Percentiles rank a stretch among this genome's conserved stretches.
Conservation (phyloP, 2,329 filamentous ascomycete species). For the Diaporthe amygdali region DNA sequence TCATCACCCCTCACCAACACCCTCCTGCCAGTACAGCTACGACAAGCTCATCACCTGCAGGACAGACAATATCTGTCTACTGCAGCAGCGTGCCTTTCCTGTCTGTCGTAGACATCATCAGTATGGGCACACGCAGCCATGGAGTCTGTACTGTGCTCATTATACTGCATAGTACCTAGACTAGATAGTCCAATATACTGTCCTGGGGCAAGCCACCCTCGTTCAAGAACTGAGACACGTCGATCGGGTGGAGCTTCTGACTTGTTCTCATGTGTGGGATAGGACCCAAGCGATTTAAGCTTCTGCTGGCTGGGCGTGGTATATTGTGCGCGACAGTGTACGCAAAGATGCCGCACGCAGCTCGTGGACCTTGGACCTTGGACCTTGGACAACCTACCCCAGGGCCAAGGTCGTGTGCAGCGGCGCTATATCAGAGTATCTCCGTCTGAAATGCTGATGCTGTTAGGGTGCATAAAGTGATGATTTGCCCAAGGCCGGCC, state of each 20-base stretch:
- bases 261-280: conserved; percentile 13
- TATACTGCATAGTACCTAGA: background rate
- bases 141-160: background rate
- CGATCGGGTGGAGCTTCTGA: conserved; percentile 15
- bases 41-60: background rate
- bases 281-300: conserved; percentile 12
- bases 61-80: background rate
- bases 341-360: background rate
- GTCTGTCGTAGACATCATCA: background rate
- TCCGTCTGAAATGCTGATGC: conserved; percentile 3
- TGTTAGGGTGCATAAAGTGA: conserved; percentile 20
- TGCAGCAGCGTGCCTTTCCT: no score
- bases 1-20: background rate
- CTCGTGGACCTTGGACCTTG: background rate
- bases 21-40: background rate
- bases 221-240: conserved; percentile 8
- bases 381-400: no score
- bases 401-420: background rate
- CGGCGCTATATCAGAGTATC: conserved; percentile 9
- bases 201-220: conserved; percentile 3
- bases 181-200: background rate
- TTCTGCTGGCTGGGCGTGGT: conserved; percentile 5
- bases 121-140: background rate
- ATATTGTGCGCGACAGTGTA: background rate
- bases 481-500: conserved; percentile 18